Base-by-base conservation (phyloP, 2,329 filamentous ascomycete genomes). In the Didymella arachidicola region DNA sequence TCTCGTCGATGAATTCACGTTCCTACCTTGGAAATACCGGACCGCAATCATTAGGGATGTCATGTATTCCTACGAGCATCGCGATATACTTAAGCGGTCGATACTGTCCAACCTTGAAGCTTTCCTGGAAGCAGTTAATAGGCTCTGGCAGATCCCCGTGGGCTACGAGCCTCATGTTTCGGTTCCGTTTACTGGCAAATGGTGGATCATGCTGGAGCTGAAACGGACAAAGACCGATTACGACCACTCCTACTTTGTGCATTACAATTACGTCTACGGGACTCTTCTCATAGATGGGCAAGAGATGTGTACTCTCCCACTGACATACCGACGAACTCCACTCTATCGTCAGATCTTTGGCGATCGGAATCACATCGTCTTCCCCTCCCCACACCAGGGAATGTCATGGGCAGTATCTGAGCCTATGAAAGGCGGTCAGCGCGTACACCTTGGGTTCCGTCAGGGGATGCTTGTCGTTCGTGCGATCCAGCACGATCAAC, bases 391-490 rank as follows among this genome's bases (percentile, higher is more conserved):
- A 0, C 59, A 85, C 0, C 70, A 67, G 0, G 85, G 83, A 0
- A 87, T 89, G 83, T 79, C 79, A 0, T 83, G 76, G 54, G 19
- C 59, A 32, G 68, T 84, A 5, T 76, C 76, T 53, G 55, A 72
- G 70, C 1, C 58, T 36, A 72, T 65, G 57, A 65, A 78, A 16
- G 58, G 77, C 1, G 76, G 69, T 0, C 78, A 83, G 62, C 64
- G 78, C 2, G 73, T 90, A 1, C 85, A 90, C 65, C 65, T 90
- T 39, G 86, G 87, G 0, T 78, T 81, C 16, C 77, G 81, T 0
- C 57, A 74, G 1, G 65, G 69, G 0, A 27, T 60, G 0, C 64
- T 84, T 0, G 63, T 86, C 0, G 78, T 88, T 3, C 77, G 79
- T 32, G 81, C 82, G 0, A 57, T 62, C 0, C 66, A 66, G 2